These are phyloP conservation scores for Colletotrichum somersetense DNA, from an alignment of 2,329 filamentous ascomycete genomes.

Conservation along the genomic window DNA sequence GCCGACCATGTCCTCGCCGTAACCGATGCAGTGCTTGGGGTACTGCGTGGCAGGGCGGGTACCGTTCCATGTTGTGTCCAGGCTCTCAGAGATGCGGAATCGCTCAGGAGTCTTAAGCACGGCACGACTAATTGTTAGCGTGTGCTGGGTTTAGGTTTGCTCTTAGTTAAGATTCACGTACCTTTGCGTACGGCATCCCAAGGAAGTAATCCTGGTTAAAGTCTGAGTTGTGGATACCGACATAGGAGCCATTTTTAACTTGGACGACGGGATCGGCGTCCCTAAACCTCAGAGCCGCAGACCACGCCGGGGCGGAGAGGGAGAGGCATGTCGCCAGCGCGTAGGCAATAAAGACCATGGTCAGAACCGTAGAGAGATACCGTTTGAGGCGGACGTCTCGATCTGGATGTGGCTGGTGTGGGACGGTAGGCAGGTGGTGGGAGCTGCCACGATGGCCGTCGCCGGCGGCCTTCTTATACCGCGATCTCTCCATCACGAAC, in stretches of 20 bases:
- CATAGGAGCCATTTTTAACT: constrained; percentile 49
- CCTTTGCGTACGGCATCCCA: constrained; percentile 63
- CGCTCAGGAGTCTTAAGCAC: constrained; percentile 57
- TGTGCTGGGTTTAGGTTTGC: background rate
- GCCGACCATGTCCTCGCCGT: constrained; percentile 52
- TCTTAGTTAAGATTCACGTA: constrained; percentile 8
- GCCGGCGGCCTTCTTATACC: constrained; percentile 24
- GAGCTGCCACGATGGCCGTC: constrained; percentile 9
- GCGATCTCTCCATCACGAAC: constrained; percentile 9
- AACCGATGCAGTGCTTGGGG: constrained; percentile 62
- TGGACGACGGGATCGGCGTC: constrained; percentile 27
- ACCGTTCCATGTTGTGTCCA: constrained; percentile 61
- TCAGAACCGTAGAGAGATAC: constrained; percentile 13
- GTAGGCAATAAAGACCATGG: constrained; percentile 28
- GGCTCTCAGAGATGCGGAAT: constrained; percentile 59
- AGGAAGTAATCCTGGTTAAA: constrained; percentile 62
- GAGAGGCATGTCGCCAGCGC: constrained; percentile 27
- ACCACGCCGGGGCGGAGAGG: constrained; percentile 20
- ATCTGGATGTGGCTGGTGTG: background rate
- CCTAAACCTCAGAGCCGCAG: constrained; percentile 19
- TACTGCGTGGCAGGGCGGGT: constrained; percentile 58
- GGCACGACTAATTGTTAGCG: background rate
- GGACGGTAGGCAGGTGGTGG: background rate
- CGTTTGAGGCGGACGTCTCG: constrained; percentile 14
- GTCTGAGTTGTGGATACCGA: constrained; percentile 50